Evolutionary conservation across 768 basidiomycete species (phyloP).

Genomic region (Russula dissimulans): DNA sequence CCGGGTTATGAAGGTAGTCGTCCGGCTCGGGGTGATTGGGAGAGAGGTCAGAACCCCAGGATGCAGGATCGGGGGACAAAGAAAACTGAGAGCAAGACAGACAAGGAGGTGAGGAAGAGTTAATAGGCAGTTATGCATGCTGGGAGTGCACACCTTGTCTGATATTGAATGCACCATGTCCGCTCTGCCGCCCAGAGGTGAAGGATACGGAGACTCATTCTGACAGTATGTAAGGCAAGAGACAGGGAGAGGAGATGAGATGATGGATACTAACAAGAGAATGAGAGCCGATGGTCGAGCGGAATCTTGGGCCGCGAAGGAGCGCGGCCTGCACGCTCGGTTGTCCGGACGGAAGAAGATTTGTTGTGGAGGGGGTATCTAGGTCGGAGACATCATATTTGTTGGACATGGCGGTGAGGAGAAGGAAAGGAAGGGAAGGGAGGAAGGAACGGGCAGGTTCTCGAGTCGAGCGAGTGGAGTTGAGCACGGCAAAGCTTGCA

Average conservation of each 20-base stretch:
- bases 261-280: slow-evolving; percentile 33
- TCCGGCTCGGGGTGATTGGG: slow-evolving; percentile 22
- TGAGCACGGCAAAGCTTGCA: too few species aligned
- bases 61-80: slow-evolving; percentile 26
- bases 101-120: neutral
- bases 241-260: neutral
- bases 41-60: slow-evolving; percentile 24
- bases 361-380: slow-evolving; percentile 43
- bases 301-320: slow-evolving; percentile 31
- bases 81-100: slow-evolving; percentile 9
- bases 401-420: slow-evolving; percentile 23
- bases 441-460: neutral
- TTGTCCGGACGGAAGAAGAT: slow-evolving; percentile 35
- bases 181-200: slow-evolving; percentile 1
- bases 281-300: slow-evolving; percentile 31
- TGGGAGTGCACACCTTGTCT: slow-evolving; percentile 22
- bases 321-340: slow-evolving; percentile 36
- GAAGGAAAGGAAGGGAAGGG: neutral
- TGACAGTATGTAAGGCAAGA: slow-evolving; percentile 4
- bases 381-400: slow-evolving; percentile 35
- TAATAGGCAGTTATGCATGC: neutral
- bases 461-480: too few species aligned
- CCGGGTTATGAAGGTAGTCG: slow-evolving; percentile 28
- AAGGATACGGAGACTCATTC: slow-evolving; percentile 21
- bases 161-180: slow-evolving; percentile 22